These are phyloP conservation scores for Verticillium zaregamsianum DNA, from an alignment of 2,329 filamentous ascomycete species.

Conservation along the genomic window DNA sequence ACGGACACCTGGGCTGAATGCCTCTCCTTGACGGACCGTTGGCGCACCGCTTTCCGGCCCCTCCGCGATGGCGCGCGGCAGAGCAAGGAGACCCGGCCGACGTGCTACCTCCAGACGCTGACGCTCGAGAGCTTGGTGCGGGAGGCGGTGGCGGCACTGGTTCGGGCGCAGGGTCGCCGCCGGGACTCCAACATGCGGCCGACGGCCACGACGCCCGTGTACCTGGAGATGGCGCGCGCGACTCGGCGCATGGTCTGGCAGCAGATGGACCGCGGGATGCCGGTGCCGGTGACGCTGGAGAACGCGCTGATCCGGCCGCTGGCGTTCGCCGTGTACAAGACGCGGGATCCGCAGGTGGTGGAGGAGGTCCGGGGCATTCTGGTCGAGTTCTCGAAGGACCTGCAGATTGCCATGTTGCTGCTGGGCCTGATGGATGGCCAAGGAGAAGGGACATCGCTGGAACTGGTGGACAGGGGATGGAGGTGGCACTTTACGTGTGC, in stretches of 20 bases:
- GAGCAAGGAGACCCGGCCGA: not conserved
- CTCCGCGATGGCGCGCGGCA: conserved; percentile 2
- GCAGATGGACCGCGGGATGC: not conserved
- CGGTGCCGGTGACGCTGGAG: conserved; percentile 2
- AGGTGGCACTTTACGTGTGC: conserved; percentile 3
- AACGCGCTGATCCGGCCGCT: conserved; percentile 6
- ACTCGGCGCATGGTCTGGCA: not conserved
- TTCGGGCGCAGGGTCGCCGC: not conserved
- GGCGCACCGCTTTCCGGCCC: conserved; percentile 4
- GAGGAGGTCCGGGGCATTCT: not conserved
- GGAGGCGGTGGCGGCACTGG: conserved; percentile 6
- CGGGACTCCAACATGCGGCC: conserved; percentile 4
- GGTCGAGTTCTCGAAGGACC: not conserved
- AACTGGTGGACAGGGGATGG: conserved; percentile 3
- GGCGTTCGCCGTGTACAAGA: conserved; percentile 6
- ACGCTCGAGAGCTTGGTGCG: conserved; percentile 7
- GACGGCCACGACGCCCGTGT: conserved; percentile 2
- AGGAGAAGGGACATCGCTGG: not conserved
- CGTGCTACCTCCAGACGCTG: conserved; percentile 4
- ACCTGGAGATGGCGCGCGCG: conserved; percentile 4
- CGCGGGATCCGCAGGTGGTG: conserved; percentile 1
- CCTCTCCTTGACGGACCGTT: not conserved
- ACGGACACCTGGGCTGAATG: not conserved
- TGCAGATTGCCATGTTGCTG: conserved; percentile 1
- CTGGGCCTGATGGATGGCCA: not conserved